phyloP scores from a whole-genome alignment of 768 basidiomycete genomes.

The Tulasnella sp. region DNA sequence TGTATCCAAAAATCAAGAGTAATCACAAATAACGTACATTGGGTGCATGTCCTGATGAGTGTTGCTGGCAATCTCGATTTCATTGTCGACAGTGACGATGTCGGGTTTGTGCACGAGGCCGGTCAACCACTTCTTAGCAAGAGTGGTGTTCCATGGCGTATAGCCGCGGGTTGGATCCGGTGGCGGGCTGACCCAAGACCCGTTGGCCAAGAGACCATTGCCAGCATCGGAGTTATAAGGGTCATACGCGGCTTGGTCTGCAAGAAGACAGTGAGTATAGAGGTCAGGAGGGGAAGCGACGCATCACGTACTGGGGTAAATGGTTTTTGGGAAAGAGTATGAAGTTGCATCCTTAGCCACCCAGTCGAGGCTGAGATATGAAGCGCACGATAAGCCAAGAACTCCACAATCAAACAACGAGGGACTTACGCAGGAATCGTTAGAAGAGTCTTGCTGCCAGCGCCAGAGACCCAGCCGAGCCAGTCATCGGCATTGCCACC shows the following conservation, averaged over 20 bases:
- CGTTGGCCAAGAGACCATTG: slow-evolving; percentile 38
- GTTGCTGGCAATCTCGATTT: slow-evolving; percentile 42
- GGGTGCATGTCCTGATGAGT: slow-evolving; percentile 52
- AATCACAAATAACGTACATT: slow-evolving; percentile 21
- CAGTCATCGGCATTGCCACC: slow-evolving; percentile 33
- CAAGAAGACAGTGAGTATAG: not conserved
- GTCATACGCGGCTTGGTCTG: slow-evolving; percentile 36
- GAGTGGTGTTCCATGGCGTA: slow-evolving; percentile 37
- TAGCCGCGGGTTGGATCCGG: slow-evolving; percentile 33
- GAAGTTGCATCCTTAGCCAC: slow-evolving; percentile 43
- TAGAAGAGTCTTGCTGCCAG: slow-evolving; percentile 34
- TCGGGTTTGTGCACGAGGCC: slow-evolving; percentile 38
- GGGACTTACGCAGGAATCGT: slow-evolving; percentile 40
- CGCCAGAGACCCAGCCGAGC: slow-evolving; percentile 37
- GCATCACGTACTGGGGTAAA: slow-evolving; percentile 32
- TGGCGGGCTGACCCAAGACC: slow-evolving; percentile 32
- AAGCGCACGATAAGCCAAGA: not conserved
- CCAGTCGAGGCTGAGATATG: slow-evolving; percentile 38
- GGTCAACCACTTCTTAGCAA: slow-evolving; percentile 35
- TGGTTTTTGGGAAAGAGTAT: slow-evolving; percentile 37
- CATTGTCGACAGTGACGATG: slow-evolving; percentile 42
- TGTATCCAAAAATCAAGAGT: not conserved
- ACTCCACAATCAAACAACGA: not conserved
- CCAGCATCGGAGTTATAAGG: slow-evolving; percentile 41
- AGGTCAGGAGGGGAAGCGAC: not conserved